A percentile compares a stretch with the other conserved stretches of the same genome.
Conservation (phyloP, 208 protist species). For the Leptomonas pyrrhocoris region DNA sequence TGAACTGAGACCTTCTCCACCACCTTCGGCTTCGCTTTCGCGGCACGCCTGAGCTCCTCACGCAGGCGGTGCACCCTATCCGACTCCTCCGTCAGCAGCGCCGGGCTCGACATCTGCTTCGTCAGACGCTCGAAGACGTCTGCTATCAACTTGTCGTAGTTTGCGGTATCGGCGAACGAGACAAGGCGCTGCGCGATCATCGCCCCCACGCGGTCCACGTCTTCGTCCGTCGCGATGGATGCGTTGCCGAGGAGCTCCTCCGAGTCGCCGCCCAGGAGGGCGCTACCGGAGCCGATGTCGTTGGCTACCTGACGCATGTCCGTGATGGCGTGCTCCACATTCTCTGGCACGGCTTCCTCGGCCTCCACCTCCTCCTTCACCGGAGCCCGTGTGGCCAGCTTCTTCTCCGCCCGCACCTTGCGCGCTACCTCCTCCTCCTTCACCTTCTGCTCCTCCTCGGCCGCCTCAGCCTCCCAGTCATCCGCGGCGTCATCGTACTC, state of each 20-base stretch:
- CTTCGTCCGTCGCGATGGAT: conserved; percentile 35
- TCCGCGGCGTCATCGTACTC: conserved; percentile 84
- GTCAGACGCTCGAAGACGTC: conserved; percentile 59
- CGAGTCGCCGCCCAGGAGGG: conserved; percentile 35
- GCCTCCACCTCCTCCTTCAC: conserved; percentile 42
- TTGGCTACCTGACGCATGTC: conserved; percentile 64
- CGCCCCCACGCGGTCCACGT: conserved; percentile 47
- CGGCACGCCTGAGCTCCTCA: conserved; percentile 50
- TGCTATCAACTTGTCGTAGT: conserved; percentile 57
- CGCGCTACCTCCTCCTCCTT: conserved; percentile 53
- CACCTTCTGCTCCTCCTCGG: conserved; percentile 61
- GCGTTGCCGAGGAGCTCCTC: conserved; percentile 51
- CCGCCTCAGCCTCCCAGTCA: conserved; percentile 85
- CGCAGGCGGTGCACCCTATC: conserved; percentile 47
- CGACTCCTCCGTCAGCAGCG: conserved; percentile 47
- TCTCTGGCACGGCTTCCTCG: conserved; percentile 51
- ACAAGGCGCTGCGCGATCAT: conserved; percentile 66
- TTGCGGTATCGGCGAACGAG: conserved; percentile 32
- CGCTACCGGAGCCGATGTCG: conserved; percentile 41
- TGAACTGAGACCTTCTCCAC: conserved; percentile 22
- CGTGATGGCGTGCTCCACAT: conserved; percentile 57
- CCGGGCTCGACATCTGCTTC: conserved; percentile 44
- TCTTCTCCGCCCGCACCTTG: conserved; percentile 59
- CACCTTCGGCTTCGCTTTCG: conserved; percentile 45
- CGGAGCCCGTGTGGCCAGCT: conserved; percentile 62